Base-by-base conservation (phyloP, 78 protist genomes). In the Dictyostelium purpureum region DNA sequence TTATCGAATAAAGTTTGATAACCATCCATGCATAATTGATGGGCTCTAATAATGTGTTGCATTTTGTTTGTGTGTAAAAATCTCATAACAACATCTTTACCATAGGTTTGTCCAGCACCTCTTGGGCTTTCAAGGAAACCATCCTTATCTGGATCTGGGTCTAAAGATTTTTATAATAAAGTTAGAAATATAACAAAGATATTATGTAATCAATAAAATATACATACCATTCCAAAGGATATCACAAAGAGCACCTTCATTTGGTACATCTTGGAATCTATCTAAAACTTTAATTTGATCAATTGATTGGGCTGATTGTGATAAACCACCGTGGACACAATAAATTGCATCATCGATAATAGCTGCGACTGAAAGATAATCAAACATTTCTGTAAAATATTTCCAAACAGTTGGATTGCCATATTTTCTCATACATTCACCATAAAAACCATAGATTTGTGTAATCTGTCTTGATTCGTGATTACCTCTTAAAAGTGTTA, bases 21-120 rank as follows among this genome's bases (percentile, higher is more conserved):
- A 1, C 99, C 99, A 69, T 97, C 99, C 98, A 96, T 96, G 54
- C 96, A 94, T 40, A 98, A 95, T 89, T 98, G 99, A 61, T 98
- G 99, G n/a, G 99, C 99, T 14, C 99, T 88, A 0, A 89, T 77
- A 4, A 98, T 70, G 57, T 90, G 95, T 10, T 56, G 69, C 61
- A 99, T 71, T 31, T 57, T 66, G 69, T 99, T 99, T n/a, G 63
- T 56, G 21, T 91, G 96, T 47, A 88, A 54, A 97, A 97, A 99
- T n/a, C 79, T 79, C 59, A 88, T 80, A 1, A 96, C 78, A 1
- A 93, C 73, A 71, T 96, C 98, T 26, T n/a, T 24, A 42, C 99
- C 99, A 49, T 96, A 99, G 2, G 97, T 94, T 77, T 83, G 96
- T 12, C 99, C 99, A 14, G 98, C 99, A 9, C 98, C 98, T 71